Percentiles rank a stretch among this genome's conserved stretches.
Conservation (phyloP, 441 rosid species). For the Erysimum cheiri region DNA sequence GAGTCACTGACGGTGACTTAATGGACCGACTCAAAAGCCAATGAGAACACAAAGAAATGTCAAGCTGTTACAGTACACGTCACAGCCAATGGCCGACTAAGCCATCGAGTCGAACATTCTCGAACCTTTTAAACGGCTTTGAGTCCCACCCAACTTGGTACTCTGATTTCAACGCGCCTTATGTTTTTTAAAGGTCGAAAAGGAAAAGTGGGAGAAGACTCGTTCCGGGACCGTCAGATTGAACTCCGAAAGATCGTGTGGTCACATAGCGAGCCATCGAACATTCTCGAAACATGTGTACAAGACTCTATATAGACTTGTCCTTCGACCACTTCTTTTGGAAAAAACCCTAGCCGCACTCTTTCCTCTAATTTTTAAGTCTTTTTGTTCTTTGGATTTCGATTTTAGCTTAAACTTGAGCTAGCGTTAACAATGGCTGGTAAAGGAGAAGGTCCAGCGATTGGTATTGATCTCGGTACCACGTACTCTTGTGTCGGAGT, state of each 20-base stretch:
- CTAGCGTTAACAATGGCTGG: slow-evolving; percentile 48
- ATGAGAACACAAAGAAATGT: slow-evolving; percentile 5
- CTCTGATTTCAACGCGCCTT: slow-evolving; percentile 27
- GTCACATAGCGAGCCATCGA: slow-evolving; percentile 36
- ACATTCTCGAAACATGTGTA: slow-evolving; percentile 48
- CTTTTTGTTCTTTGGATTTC: neutral
- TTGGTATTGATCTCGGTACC: slow-evolving; percentile 65
- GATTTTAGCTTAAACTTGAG: neutral
- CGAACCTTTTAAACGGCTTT: slow-evolving; percentile 17
- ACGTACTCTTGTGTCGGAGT: slow-evolving; percentile 65
- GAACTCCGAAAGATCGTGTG: slow-evolving; percentile 39
- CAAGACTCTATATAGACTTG: slow-evolving; percentile 39
- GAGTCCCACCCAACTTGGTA: slow-evolving; percentile 1
- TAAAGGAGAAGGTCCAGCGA: slow-evolving; percentile 72
- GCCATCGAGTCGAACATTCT: slow-evolving; percentile 29
- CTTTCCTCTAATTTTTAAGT: too few species aligned
- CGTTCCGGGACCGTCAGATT: slow-evolving; percentile 42
- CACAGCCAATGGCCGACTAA: slow-evolving; percentile 24
- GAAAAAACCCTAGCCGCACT: slow-evolving; percentile 42
- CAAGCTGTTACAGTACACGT: neutral
- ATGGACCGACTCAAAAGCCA: slow-evolving; percentile 13
- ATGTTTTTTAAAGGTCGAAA: slow-evolving; percentile 1
- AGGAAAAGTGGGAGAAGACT: neutral
- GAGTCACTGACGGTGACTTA: slow-evolving; percentile 11
- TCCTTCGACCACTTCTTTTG: neutral